phyloP scores from a whole-genome alignment of 1,139 yeast genomes.

The Blastobotrys illinoisensis region DNA sequence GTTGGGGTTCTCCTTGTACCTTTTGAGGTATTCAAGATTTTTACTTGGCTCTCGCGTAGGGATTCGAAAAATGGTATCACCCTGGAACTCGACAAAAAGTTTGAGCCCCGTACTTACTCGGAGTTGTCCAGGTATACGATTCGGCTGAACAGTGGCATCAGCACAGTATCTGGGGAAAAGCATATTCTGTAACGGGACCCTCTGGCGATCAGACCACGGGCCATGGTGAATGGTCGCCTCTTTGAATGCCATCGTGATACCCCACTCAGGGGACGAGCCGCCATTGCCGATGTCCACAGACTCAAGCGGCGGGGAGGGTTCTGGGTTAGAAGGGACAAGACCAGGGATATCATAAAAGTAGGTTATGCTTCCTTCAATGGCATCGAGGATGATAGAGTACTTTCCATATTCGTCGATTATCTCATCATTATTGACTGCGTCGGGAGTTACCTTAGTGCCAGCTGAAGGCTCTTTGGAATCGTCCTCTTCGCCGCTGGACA shows the following conservation, averaged over 20 bases:
- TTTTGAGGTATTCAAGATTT: slow-evolving; percentile 42
- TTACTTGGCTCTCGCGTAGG: slow-evolving; percentile 86
- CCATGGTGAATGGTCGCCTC: slow-evolving; percentile 78
- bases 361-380: slow-evolving; percentile 48
- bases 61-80: slow-evolving; percentile 64
- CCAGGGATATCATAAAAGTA: slow-evolving; percentile 76
- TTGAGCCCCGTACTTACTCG: slow-evolving; percentile 56
- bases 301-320: slow-evolving; percentile 26
- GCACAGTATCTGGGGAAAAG: slow-evolving; percentile 65
- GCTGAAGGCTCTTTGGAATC: slow-evolving; percentile 11
- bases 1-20: slow-evolving; percentile 33
- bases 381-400: slow-evolving; percentile 65
- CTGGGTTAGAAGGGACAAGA: slow-evolving; percentile 40
- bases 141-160: slow-evolving; percentile 46
- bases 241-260: slow-evolving; percentile 53
- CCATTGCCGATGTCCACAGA: slow-evolving; percentile 46
- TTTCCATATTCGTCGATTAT: slow-evolving; percentile 72
- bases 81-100: slow-evolving; percentile 47
- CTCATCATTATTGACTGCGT: slow-evolving; percentile 34
- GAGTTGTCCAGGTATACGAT: slow-evolving; percentile 42
- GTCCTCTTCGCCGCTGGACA: slow-evolving; percentile 13
- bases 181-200: slow-evolving; percentile 58
- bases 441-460: slow-evolving; percentile 15
- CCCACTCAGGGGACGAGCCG: slow-evolving; percentile 56
- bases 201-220: slow-evolving; percentile 91